phyloP scores from a whole-genome alignment of 129 eudicot species.

The Apium graveolens region DNA sequence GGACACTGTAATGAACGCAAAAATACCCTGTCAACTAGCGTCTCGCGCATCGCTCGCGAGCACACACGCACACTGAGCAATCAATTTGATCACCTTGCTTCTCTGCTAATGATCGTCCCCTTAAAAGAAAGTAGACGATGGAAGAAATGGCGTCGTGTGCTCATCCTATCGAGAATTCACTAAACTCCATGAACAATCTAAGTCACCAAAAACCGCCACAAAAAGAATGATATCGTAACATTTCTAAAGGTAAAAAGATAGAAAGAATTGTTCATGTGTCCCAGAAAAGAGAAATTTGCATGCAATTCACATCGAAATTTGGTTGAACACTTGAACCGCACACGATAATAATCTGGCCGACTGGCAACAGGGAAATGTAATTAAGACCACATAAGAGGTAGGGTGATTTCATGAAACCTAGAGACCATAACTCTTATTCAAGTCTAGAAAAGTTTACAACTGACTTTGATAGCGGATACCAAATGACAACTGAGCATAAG shows the following conservation, averaged over 20 bases:
- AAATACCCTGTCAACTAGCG: not conserved
- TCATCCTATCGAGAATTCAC: not conserved
- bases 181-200: slow-evolving; percentile 7
- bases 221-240: slow-evolving; percentile 1
- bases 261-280: too few species aligned
- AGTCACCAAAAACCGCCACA: slow-evolving; percentile 1
- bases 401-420: too few species aligned
- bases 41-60: not conserved
- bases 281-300: too few species aligned
- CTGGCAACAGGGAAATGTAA: too few species aligned
- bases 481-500: too few species aligned
- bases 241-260: slow-evolving; percentile 13
- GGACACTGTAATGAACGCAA: not conserved
- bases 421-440: too few species aligned
- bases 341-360: too few species aligned
- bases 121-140: slow-evolving; percentile 5
- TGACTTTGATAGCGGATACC: too few species aligned
- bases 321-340: too few species aligned
- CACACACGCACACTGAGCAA: not conserved
- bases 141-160: not conserved
- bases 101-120: not conserved
- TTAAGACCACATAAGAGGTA: too few species aligned
- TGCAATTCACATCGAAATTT: too few species aligned
- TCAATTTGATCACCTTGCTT: not conserved
- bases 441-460: too few species aligned